phyloP scores from a whole-genome alignment of 805 yeast species.

The Metschnikowia noctiluminum region DNA sequence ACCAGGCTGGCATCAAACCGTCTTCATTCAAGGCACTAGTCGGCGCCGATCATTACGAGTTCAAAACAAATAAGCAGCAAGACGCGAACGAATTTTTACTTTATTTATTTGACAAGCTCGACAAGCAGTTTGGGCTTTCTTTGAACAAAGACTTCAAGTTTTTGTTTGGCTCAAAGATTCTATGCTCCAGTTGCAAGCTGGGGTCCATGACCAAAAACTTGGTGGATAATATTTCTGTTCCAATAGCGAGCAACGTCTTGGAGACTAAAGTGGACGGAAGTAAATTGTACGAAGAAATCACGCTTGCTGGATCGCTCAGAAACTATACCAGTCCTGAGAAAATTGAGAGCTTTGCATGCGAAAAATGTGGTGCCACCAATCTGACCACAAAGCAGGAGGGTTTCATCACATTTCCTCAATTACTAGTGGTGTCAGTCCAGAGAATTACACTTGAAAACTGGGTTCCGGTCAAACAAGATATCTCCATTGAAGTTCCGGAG shows the following conservation, averaged over 20 bases:
- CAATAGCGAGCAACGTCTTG: conserved; percentile 44
- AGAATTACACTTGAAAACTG: conserved; percentile 83
- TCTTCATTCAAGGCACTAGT: conserved; percentile 69
- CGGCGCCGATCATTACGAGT: conserved; percentile 79
- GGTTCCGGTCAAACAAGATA: conserved; percentile 81
- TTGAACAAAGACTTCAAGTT: conserved; percentile 64
- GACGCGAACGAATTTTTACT: conserved; percentile 90
- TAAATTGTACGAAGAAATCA: conserved; percentile 46
- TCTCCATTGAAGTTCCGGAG: conserved; percentile 58
- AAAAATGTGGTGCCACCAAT: conserved; percentile 41
- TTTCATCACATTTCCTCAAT: conserved; percentile 66
- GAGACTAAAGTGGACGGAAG: conserved; percentile 42
- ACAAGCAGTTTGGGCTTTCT: conserved; percentile 38
- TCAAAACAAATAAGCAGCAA: conserved; percentile 84
- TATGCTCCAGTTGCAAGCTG: conserved; percentile 53
- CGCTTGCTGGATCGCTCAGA: conserved; percentile 48
- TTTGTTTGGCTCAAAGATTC: conserved; percentile 58
- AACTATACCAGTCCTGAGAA: conserved; percentile 45
- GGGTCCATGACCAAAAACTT: conserved; percentile 57
- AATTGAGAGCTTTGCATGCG: conserved; percentile 62
- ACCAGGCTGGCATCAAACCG: conserved; percentile 78
- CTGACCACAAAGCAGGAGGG: conserved; percentile 38
- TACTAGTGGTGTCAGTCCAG: conserved; percentile 67
- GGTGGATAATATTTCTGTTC: conserved; percentile 62
- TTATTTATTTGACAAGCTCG: conserved; percentile 62